Base-by-base conservation (phyloP, 768 basidiomycete genomes). In the Paxillus ammoniavirescens region DNA sequence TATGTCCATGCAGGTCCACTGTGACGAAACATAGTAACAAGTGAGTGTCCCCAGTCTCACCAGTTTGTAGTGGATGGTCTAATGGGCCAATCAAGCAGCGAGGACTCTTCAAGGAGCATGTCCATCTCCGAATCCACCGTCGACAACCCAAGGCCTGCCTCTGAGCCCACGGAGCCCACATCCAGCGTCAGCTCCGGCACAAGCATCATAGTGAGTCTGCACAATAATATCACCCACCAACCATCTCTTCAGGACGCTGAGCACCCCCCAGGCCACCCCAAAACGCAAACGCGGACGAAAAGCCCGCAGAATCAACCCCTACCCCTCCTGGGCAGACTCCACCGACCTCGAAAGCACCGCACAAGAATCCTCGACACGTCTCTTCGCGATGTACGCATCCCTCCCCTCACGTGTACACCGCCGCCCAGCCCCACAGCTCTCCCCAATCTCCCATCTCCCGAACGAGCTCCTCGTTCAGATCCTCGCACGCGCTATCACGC, bases 361-460 rank as follows among this genome's bases (percentile, higher is more conserved):
- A 10, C 43, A 31, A 15, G 44, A 33, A n/a, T 37, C 38, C 36
- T 23, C 37, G n/a, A 17, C n/a, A 3, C 51, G 45, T n/a, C 37
- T 52, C 28, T 43, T 44, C 26, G 18, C 12, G n/a, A 45, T 52
- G 36, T 45, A 52, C 28, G 14, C 35, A n/a, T 52, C 44, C 30
- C 26, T 52, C 35, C 44, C 36, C 5, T 36, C n/a, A 18, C 51
- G 51, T 9, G 18, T 13, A 42, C 26, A 42, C n/a, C 43, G 26
- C 8, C 21, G 8, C 30, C 42, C 42, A 3, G 21, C 18, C 13
- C 51, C 43, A 14, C 45, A 52, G 21, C 38, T 41, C 8, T 52
- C 51, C 7, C 51, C 51, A 21, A 41, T 52, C 14, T 23, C 51
- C 8, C 51, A 35, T 47, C 45, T 52, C 18, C 51, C 51, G 18